phyloP scores from a whole-genome alignment of 2,329 filamentous ascomycete species.

The Hyphodiscus sp. region DNA sequence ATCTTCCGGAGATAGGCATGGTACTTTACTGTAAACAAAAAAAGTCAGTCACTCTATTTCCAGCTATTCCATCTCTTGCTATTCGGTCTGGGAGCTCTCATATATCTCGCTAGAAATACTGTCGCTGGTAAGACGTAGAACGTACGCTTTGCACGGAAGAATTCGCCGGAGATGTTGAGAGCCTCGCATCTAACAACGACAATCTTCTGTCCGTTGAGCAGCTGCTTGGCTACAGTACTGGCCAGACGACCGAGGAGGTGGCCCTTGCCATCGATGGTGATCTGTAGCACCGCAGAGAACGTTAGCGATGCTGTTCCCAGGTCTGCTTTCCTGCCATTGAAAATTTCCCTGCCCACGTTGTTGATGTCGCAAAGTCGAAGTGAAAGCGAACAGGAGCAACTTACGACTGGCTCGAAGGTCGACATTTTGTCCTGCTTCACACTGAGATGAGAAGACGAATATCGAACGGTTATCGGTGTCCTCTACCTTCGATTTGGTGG shows the following conservation, averaged over 20 bases:
- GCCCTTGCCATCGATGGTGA: constrained; percentile 99
- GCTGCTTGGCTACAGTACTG: constrained; percentile 97
- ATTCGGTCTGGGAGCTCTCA: constrained; percentile 9
- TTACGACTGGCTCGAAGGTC: constrained; percentile 65
- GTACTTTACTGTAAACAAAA: constrained; percentile 84
- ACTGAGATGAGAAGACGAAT: constrained; percentile 30
- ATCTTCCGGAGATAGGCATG: constrained; percentile 99
- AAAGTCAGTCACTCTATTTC: constrained; percentile 39
- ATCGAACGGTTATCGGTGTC: constrained; percentile 27
- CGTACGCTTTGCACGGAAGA: constrained; percentile 99
- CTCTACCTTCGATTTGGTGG: constrained; percentile 33
- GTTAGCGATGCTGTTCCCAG: constrained; percentile 14
- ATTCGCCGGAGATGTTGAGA: constrained; percentile 99
- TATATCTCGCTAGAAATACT: too few species aligned
- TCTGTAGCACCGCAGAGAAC: constrained; percentile 41
- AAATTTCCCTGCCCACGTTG: not conserved
- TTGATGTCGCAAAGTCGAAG: constrained; percentile 12
- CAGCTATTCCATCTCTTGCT: constrained; percentile 1
- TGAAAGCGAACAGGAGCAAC: constrained; percentile 32
- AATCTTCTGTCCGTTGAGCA: constrained; percentile 98
- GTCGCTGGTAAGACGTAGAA: constrained; percentile 35
- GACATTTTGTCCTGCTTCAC: constrained; percentile 49
- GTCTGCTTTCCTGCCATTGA: constrained; percentile 2
- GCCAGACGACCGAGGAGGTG: constrained; percentile 99
- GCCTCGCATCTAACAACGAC: constrained; percentile 98